A percentile compares a stretch with the other conserved stretches of the same genome.
phyloP scores from a whole-genome alignment of 495 filamentous ascomycete species.

The Talaromyces trachyspermus region DNA sequence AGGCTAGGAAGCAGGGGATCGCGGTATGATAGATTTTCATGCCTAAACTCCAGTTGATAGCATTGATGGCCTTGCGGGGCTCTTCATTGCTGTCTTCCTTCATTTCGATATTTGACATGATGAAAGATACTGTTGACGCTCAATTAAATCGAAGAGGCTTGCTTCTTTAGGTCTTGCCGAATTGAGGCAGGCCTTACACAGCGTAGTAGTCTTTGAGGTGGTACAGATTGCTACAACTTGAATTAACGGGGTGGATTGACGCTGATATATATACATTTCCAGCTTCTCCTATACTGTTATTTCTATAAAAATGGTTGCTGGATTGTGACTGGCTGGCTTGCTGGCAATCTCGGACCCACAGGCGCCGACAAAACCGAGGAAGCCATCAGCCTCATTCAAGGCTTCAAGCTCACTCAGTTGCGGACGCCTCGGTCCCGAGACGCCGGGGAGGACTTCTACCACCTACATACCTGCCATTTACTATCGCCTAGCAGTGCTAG shows the following conservation, averaged over 20 bases:
- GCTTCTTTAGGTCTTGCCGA: background rate
- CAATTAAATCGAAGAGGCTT: background rate
- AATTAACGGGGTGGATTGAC: background rate
- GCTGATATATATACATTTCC: background rate
- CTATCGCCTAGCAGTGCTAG: background rate
- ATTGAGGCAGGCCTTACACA: background rate
- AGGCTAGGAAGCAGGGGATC: constrained; percentile 4
- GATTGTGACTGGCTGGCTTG: background rate
- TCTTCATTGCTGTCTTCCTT: background rate
- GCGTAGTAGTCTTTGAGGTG: background rate
- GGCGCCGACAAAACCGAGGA: background rate
- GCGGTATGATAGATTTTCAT: constrained; percentile 5
- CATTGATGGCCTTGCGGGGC: background rate
- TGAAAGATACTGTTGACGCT: background rate
- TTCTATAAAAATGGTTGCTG: background rate
- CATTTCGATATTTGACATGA: background rate
- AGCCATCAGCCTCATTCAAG: no score
- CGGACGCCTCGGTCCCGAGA: constrained; percentile 6
- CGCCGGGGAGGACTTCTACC: no score
- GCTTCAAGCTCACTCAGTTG: no score
- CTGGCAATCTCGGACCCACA: background rate
- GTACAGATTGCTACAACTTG: background rate
- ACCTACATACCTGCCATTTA: background rate
- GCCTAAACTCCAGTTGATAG: background rate
- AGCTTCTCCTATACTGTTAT: background rate